phyloP scores from a whole-genome alignment of 441 rosid species.

The Adansonia gregorii region DNA sequence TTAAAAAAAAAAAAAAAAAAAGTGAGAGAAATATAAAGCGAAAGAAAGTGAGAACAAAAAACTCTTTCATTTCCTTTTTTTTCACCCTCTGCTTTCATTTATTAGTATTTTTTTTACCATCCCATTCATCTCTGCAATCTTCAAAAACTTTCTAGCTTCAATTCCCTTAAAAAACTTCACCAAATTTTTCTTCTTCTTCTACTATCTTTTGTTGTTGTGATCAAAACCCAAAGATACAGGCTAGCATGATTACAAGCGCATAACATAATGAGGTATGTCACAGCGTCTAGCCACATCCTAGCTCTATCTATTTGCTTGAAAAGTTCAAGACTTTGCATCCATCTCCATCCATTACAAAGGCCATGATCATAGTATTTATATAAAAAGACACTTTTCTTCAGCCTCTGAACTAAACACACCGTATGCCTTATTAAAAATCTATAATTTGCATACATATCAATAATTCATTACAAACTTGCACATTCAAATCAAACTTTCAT shows the following conservation, averaged over 20 bases:
- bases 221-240: constrained; percentile 24
- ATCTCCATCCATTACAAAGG: constrained; percentile 79
- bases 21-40: too few relatives aligned
- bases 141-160: too few relatives aligned
- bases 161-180: too few relatives aligned
- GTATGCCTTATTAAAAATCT: constrained; percentile 64
- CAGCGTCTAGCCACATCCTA: constrained; percentile 57
- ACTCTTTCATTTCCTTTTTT: too few relatives aligned
- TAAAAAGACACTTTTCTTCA: constrained; percentile 52
- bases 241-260: constrained; percentile 87
- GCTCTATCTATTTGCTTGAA: constrained; percentile 51
- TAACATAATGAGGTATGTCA: constrained; percentile 62
- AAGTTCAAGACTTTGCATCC: constrained; percentile 63
- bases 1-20: too few relatives aligned
- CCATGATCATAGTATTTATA: constrained; percentile 91
- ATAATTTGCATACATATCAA: constrained; percentile 81
- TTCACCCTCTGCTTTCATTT: too few relatives aligned
- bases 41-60: too few relatives aligned
- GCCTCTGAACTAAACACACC: constrained; percentile 54
- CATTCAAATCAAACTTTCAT: constrained; percentile 59
- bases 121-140: too few relatives aligned
- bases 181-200: too few relatives aligned
- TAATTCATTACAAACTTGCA: constrained; percentile 67
- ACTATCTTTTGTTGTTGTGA: too few relatives aligned
- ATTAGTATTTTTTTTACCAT: too few relatives aligned